Conservation (phyloP, 257 asterid species). For the Pogostemon cablin region DNA sequence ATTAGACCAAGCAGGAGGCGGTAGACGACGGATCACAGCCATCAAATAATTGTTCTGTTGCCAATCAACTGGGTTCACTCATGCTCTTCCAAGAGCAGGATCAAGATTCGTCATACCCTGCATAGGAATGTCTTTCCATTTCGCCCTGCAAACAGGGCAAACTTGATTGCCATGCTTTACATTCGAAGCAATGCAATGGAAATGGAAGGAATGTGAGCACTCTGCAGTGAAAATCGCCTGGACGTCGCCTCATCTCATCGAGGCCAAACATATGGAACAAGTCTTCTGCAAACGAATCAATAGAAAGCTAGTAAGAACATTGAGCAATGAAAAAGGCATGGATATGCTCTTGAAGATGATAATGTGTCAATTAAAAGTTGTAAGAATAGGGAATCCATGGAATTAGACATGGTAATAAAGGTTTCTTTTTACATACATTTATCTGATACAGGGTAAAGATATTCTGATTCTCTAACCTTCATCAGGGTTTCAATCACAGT, state of each 20-base stretch:
- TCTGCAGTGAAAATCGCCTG: slow-evolving; percentile 97
- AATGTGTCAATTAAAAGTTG: too few relatives aligned
- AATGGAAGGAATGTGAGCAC: slow-evolving; percentile 95
- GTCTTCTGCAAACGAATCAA: slow-evolving; percentile 57
- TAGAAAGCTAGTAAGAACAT: slow-evolving; percentile 26
- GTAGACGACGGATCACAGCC: slow-evolving; percentile 66
- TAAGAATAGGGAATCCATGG: too few relatives aligned
- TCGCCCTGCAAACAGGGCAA: slow-evolving; percentile 94
- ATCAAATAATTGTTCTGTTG: slow-evolving; percentile 59
- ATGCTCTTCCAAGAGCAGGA: slow-evolving; percentile 50
- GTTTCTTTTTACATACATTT: background rate
- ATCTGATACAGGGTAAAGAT: background rate
- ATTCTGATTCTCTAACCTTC: slow-evolving; percentile 3
- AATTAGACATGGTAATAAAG: too few relatives aligned
- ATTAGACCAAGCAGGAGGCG: slow-evolving; percentile 72
- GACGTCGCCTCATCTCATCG: slow-evolving; percentile 89
- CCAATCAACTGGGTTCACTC: slow-evolving; percentile 61
- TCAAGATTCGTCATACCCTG: slow-evolving; percentile 64
- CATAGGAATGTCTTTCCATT: slow-evolving; percentile 88
- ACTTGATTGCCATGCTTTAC: slow-evolving; percentile 90
- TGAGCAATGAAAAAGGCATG: background rate
- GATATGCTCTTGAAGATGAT: too few relatives aligned
- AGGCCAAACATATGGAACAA: slow-evolving; percentile 86
- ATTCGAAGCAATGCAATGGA: slow-evolving; percentile 91
- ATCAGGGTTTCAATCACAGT: background rate